phyloP scores from a whole-genome alignment of 2,329 filamentous ascomycete genomes.

The Curvularia spicifera region DNA sequence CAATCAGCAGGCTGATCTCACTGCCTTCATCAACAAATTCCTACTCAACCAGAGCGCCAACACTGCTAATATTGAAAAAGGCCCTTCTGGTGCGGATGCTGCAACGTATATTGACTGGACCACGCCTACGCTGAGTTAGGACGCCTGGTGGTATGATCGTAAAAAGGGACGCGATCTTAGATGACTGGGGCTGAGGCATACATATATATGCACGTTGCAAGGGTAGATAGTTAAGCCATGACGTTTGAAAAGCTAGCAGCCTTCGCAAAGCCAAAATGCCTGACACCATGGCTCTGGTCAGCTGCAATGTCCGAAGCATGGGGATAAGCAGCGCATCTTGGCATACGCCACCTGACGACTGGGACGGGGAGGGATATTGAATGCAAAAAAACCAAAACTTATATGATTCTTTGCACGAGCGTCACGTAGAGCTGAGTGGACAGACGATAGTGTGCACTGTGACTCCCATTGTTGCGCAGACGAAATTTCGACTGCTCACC shows the following conservation, averaged over 20 bases:
- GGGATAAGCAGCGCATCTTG: conserved; percentile 6
- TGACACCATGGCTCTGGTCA: not conserved
- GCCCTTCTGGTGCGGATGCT: conserved; percentile 39
- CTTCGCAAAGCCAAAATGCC: not conserved
- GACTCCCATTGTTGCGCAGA: not conserved
- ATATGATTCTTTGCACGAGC: not conserved
- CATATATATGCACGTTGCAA: conserved; percentile 17
- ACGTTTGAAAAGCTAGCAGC: not conserved
- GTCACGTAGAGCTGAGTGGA: not conserved
- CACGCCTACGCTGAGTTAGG: conserved; percentile 43
- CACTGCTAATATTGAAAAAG: conserved; percentile 46
- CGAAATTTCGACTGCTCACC: conserved; percentile 13
- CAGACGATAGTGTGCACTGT: not conserved
- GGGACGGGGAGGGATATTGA: not conserved
- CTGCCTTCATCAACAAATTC: conserved; percentile 63
- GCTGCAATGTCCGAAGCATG: not conserved
- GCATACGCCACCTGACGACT: not conserved
- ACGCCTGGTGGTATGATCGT: not conserved
- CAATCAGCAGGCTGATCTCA: conserved; percentile 60
- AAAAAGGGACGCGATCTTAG: not conserved
- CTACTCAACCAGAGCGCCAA: conserved; percentile 38
- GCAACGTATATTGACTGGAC: conserved; percentile 49
- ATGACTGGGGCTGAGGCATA: conserved; percentile 11
- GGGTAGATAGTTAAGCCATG: conserved; percentile 3
- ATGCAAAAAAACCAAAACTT: not conserved